Conservation (phyloP, 2,329 filamentous ascomycete species). For the Pyrenophora tritici-repentis region DNA sequence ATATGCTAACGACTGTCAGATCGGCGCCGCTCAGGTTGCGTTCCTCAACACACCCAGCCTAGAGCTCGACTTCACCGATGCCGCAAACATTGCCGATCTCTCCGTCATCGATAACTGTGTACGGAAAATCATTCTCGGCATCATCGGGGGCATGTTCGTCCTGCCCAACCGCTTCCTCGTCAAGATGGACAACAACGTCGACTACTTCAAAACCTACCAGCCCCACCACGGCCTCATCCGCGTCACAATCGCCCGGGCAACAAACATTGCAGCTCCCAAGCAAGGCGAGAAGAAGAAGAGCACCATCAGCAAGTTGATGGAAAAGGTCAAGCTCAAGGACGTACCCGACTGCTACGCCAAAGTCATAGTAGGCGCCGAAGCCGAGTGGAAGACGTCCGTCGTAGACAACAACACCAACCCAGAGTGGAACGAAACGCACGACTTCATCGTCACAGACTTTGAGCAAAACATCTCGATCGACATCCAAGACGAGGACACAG, state of each 20-base stretch:
- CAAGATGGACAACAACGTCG: slow-evolving; percentile 53
- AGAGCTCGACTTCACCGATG: slow-evolving; percentile 55
- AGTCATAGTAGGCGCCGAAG: slow-evolving; percentile 52
- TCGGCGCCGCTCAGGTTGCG: slow-evolving; percentile 55
- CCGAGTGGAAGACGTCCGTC: slow-evolving; percentile 51
- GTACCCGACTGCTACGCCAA: slow-evolving; percentile 56
- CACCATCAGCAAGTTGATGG: slow-evolving; percentile 46
- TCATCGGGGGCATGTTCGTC: slow-evolving; percentile 54
- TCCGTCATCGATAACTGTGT: slow-evolving; percentile 50
- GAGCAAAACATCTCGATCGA: slow-evolving; percentile 52
- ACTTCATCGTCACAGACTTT: slow-evolving; percentile 54
- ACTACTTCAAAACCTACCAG: slow-evolving; percentile 57
- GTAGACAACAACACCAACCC: slow-evolving; percentile 53
- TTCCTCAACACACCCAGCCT: slow-evolving; percentile 57
- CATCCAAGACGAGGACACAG: slow-evolving; percentile 53
- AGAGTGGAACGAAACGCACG: slow-evolving; percentile 55
- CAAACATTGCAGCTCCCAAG: slow-evolving; percentile 47
- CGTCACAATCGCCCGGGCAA: slow-evolving; percentile 51
- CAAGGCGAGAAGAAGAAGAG: slow-evolving; percentile 45
- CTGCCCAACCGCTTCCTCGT: slow-evolving; percentile 58
- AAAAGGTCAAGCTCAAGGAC: slow-evolving; percentile 52
- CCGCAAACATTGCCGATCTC: slow-evolving; percentile 53
- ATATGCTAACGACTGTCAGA: slow-evolving; percentile 37
- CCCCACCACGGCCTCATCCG: slow-evolving; percentile 52
- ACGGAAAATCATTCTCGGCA: slow-evolving; percentile 52